Conservation (phyloP, 2,329 filamentous ascomycete species). For the Colletotrichum sp. region DNA sequence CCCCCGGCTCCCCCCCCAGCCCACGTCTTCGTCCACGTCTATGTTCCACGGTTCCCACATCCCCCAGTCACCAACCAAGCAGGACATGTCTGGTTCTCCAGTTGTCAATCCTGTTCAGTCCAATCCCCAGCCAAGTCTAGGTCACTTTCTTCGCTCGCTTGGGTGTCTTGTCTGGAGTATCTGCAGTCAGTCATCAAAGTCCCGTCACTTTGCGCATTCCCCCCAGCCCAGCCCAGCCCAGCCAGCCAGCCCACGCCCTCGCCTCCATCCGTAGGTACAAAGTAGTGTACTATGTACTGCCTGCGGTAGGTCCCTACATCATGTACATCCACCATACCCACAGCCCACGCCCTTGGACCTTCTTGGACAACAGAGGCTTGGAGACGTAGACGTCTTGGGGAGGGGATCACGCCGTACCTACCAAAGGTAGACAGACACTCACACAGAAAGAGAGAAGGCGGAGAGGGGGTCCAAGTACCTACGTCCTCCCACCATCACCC, state of each 20-base stretch:
- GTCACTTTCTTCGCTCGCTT: not conserved
- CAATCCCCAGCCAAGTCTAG: not conserved
- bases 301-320: not conserved
- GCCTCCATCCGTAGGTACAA: not conserved
- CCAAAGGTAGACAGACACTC: not conserved
- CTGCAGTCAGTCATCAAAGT: not conserved
- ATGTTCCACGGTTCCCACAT: not conserved
- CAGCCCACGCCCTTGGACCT: not conserved
- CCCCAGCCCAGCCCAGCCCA: not conserved
- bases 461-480: not conserved
- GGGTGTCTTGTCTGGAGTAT: not conserved
- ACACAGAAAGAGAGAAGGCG: not conserved
- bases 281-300: not conserved
- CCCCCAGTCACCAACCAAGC: not conserved
- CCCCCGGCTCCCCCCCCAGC: not conserved
- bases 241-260: not conserved
- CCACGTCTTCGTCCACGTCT: not conserved
- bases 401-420: not conserved
- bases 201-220: not conserved
- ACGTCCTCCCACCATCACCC: conserved; percentile 8
- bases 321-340: not conserved
- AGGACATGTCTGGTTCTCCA: not conserved
- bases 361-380: not conserved
- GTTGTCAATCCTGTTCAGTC: not conserved
- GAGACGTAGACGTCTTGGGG: not conserved